Conservation (phyloP, 306 rosid genomes). For the Cucumis hystrix region DNA sequence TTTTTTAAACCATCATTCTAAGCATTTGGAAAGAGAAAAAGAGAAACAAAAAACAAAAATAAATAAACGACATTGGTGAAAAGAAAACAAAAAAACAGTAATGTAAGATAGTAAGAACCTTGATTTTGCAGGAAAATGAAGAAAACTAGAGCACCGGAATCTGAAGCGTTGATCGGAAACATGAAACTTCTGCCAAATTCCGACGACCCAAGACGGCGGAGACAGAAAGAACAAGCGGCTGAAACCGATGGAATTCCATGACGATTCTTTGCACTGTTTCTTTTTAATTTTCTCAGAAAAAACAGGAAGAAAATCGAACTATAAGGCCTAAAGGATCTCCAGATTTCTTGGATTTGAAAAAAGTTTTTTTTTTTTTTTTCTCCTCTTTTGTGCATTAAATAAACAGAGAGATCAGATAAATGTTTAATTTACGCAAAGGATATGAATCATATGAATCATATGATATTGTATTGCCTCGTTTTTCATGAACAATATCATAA, state of each 20-base stretch:
- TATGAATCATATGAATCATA: neutral
- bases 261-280: neutral
- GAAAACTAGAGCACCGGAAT: constrained; percentile 23
- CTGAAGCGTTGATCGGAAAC: constrained; percentile 13
- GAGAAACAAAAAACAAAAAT: too few relatives aligned
- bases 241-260: constrained; percentile 25
- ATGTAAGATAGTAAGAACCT: constrained; percentile 22
- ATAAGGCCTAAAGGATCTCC: neutral
- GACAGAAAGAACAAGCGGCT: constrained; percentile 15
- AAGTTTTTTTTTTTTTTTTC: too few relatives aligned
- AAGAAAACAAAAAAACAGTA: neutral
- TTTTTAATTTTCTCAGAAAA: neutral
- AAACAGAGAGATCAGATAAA: neutral
- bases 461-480: neutral
- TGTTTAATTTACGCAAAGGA: neutral
- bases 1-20: too few relatives aligned
- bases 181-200: constrained; percentile 3
- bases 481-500: neutral
- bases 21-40: too few relatives aligned
- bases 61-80: neutral
- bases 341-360: neutral
- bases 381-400: neutral
- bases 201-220: constrained; percentile 15
- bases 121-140: constrained; percentile 7
- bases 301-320: neutral